phyloP scores from a whole-genome alignment of 768 basidiomycete species.

The Panaeolus papilionaceus region DNA sequence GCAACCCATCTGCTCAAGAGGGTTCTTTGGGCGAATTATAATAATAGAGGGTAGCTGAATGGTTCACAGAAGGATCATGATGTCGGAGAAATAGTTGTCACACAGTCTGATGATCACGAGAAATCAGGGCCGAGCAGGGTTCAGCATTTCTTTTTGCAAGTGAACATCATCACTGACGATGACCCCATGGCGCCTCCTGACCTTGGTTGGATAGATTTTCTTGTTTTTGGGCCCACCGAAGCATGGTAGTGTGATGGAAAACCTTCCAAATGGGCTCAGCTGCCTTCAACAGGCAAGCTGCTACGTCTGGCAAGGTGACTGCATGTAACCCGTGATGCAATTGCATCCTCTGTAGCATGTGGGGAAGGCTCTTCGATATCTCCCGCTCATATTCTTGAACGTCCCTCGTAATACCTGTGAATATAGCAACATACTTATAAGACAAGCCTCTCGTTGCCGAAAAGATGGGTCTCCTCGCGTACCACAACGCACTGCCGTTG shows the following conservation, averaged over 20 bases:
- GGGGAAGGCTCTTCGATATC: background rate
- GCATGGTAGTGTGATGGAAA: background rate
- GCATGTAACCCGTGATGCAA: constrained; percentile 7
- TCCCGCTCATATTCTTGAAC: background rate
- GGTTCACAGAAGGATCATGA: background rate
- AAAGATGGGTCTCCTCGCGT: constrained; percentile 41
- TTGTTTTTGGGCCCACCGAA: background rate
- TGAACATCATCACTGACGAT: background rate
- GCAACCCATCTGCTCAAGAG: background rate
- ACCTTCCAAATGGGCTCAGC: background rate
- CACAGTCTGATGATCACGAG: constrained; percentile 3
- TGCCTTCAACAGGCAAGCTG: constrained; percentile 5
- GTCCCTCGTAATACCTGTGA: background rate
- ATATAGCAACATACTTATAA: constrained; percentile 8
- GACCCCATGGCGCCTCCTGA: background rate
- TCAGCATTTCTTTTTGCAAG: background rate
- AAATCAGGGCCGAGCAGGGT: constrained; percentile 3
- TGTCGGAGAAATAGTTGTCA: constrained; percentile 6
- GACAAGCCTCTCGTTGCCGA: background rate
- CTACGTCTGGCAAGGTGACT: constrained; percentile 2
- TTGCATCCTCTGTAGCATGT: constrained; percentile 7
- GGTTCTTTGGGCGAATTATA: background rate
- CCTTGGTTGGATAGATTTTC: background rate
- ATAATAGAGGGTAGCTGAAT: background rate
- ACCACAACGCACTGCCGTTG: constrained; percentile 41